These are phyloP conservation scores for Leccinum pachyderme DNA, from an alignment of 1,284 basidiomycete genomes.

Conservation along the genomic window DNA sequence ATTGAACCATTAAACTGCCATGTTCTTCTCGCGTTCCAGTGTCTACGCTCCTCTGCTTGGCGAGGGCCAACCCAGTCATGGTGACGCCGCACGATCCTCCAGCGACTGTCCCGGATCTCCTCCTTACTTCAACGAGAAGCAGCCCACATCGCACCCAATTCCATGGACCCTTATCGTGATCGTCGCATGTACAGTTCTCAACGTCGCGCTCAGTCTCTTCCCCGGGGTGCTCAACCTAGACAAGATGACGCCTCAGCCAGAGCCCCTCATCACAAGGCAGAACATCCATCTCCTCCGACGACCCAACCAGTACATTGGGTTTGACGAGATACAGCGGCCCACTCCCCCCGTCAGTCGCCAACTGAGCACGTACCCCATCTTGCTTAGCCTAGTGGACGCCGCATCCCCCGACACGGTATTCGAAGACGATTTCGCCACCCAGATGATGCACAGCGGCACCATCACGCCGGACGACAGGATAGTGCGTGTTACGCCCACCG, in stretches of 20 bases:
- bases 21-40: conserved; percentile 3
- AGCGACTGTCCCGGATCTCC: not conserved
- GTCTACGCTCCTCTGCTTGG: conserved; percentile 7
- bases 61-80: not conserved
- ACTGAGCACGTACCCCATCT: conserved; percentile 13
- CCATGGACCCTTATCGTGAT: conserved; percentile 14
- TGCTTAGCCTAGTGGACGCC: conserved; percentile 15
- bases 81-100: not conserved
- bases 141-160: conserved; percentile 2
- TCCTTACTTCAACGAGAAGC: not conserved
- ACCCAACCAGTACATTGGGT: conserved; percentile 18
- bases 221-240: conserved; percentile 1
- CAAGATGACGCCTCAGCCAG: not conserved
- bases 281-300: conserved; percentile 15
- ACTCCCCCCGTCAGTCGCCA: conserved; percentile 4
- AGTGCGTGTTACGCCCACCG: conserved; percentile 13
- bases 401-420: conserved; percentile 14
- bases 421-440: conserved; percentile 12
- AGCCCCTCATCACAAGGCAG: conserved; percentile 8
- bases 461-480: conserved; percentile 16
- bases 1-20: not conserved
- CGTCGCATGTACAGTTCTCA: conserved; percentile 13
- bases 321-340: conserved; percentile 14
- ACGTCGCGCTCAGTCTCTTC: conserved; percentile 13
- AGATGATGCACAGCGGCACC: conserved; percentile 14